Percentiles rank a stretch among this genome's conserved stretches.
Conservation (phyloP, 768 basidiomycete species). For the Crassisporium funariophilum region DNA sequence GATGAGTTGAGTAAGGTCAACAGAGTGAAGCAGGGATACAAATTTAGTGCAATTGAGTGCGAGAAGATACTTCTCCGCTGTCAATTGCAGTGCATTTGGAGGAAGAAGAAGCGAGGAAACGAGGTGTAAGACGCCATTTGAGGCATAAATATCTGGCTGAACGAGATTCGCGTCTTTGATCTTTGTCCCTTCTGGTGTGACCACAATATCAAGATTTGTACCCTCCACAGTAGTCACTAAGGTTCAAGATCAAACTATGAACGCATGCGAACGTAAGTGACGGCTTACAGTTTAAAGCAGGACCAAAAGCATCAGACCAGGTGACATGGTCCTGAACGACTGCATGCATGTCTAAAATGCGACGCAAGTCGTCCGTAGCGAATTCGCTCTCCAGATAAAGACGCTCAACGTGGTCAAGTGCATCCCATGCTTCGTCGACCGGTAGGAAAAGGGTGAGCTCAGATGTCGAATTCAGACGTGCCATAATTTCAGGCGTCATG, state of each 20-base stretch:
- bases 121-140: constrained; percentile 93
- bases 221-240: constrained; percentile 77
- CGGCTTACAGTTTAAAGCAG: constrained; percentile 54
- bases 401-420: constrained; percentile 74
- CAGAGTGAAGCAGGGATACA: constrained; percentile 85
- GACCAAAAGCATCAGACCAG: constrained; percentile 66
- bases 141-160: constrained; percentile 86
- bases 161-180: constrained; percentile 63
- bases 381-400: constrained; percentile 89
- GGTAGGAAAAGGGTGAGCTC: constrained; percentile 91
- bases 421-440: constrained; percentile 80
- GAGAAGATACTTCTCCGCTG: constrained; percentile 94
- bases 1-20: constrained; percentile 69
- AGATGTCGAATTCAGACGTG: constrained; percentile 63
- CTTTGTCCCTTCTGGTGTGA: constrained; percentile 53
- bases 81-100: constrained; percentile 71
- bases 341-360: constrained; percentile 80
- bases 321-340: constrained; percentile 58
- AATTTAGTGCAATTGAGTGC: constrained; percentile 91
- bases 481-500: constrained; percentile 58
- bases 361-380: constrained; percentile 75
- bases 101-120: constrained; percentile 84
- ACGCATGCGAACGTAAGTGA: not conserved
- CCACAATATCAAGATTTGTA: constrained; percentile 59
- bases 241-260: constrained; percentile 13